Evolutionary conservation across 495 filamentous ascomycete species (phyloP), one percentile per base, ranked within the genome.

Genomic region (Bacidia rubella): DNA sequence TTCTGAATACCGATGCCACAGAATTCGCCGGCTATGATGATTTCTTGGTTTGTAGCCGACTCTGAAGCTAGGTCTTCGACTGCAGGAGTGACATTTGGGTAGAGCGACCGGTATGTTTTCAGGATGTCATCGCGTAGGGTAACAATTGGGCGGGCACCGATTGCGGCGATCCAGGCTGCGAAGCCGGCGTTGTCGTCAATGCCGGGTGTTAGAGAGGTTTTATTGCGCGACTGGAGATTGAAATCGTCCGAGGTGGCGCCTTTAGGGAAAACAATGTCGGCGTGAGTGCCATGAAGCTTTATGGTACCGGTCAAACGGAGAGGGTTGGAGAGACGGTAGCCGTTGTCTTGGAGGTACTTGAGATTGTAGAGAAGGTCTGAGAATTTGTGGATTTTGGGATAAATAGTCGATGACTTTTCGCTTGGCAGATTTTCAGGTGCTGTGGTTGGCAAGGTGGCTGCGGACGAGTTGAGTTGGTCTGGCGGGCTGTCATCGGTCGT

Each of bases 211-310:
- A 39, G 32, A 21, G 47, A 43, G n/a, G 53, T 19, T 29, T 49
- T 43, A 41, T 65, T 69, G 1, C 64, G 54, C 20, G 60, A 63
- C 48, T 68, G 67, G 0, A 65, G 43, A 11, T 55, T 39, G 32
- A 39, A 39, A n/a, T 39, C 32, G 9, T n/a, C 32, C n/a, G 32
- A 39, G 43, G 65, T 48, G 32, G 63, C 38, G 10, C 11, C 9
- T n/a, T n/a, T n/a, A 39, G 56, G n/a, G 46, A 68, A 45, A 25
- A 69, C 59, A 10, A 66, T 60, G 47, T 66, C 65, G 17, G 59
- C 62, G 43, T 66, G 67, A 1, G 62, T 63, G 20, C 66, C 66
- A 51, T 69, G 66, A 1, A 69, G 64, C 38, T 69, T 69, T 7
- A 65, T 59, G 17, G 61, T 69, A 23, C 66, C 66, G 11, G 54